Conservation (phyloP, 2,329 filamentous ascomycete species). For the Neonectria faginata region DNA sequence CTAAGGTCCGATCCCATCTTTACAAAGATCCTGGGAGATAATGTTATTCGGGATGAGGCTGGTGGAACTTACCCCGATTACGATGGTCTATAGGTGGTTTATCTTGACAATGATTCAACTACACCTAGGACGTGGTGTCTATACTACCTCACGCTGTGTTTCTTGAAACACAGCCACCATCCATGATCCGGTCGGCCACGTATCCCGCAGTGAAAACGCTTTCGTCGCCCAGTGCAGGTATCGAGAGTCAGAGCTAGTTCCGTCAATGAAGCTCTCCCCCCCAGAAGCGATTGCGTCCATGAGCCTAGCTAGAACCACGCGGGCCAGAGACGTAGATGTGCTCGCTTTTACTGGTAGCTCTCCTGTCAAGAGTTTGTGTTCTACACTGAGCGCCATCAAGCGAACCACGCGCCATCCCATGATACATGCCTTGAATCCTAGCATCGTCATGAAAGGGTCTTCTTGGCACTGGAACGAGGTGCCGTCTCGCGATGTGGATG, state of each 20-base stretch:
- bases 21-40: constrained; percentile 24
- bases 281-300: constrained; percentile 25
- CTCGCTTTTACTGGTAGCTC: constrained; percentile 14
- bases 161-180: constrained; percentile 30
- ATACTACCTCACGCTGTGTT: constrained; percentile 23
- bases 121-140: not conserved
- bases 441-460: constrained; percentile 28
- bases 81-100: constrained; percentile 15
- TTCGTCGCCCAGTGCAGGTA: constrained; percentile 24
- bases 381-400: constrained; percentile 22
- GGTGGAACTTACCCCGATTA: constrained; percentile 29
- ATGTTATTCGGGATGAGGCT: constrained; percentile 26
- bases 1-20: constrained; percentile 24
- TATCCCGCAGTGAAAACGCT: constrained; percentile 21
- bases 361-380: constrained; percentile 12
- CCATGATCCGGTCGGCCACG: constrained; percentile 27
- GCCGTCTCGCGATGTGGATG: not conserved
- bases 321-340: constrained; percentile 13
- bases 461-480: constrained; percentile 12
- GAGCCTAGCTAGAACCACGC: constrained; percentile 15
- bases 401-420: constrained; percentile 30
- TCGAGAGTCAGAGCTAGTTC: constrained; percentile 10
- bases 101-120: not conserved
- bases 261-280: constrained; percentile 14
- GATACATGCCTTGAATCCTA: constrained; percentile 25